Evolutionary conservation across 179 eudicot genomes (phyloP).

Genomic region (Patellifolia procumbens): DNA sequence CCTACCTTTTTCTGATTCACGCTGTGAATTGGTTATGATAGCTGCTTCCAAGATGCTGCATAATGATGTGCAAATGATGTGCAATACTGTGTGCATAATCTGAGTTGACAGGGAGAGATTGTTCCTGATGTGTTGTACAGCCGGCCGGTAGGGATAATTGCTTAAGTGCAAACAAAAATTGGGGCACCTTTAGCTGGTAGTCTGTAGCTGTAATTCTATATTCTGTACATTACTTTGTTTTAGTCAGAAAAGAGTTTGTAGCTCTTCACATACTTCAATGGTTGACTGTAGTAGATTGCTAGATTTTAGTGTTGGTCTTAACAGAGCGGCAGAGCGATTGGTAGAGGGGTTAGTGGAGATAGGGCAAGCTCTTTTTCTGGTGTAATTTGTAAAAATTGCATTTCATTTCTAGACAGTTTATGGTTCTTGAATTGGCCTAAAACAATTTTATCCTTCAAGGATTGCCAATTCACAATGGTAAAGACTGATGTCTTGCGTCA

Average conservation of each 20-base stretch:
- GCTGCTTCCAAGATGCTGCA: slow-evolving; percentile 14
- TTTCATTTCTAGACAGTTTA: background rate
- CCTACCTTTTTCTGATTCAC: slow-evolving; percentile 2
- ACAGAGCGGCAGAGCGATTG: slow-evolving; percentile 2
- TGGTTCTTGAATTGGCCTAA: background rate
- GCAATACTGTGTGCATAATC: slow-evolving; percentile 12
- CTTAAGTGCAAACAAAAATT: background rate
- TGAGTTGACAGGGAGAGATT: slow-evolving; percentile 8
- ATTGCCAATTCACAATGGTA: background rate
- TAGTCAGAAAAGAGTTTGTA: slow-evolving; percentile 3
- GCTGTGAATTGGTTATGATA: background rate
- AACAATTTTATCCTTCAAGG: slow-evolving; percentile 2
- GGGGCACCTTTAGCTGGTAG: slow-evolving; percentile 29
- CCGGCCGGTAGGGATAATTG: slow-evolving; percentile 7
- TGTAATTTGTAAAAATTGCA: slow-evolving; percentile 13
- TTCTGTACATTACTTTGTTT: slow-evolving; percentile 28
- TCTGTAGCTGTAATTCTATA: slow-evolving; percentile 30
- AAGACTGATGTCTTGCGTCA: background rate
- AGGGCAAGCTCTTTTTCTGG: slow-evolving; percentile 5
- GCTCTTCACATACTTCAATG: background rate
- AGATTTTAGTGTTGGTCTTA: slow-evolving; percentile 14
- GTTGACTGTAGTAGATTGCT: slow-evolving; percentile 4
- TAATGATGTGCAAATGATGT: slow-evolving; percentile 13
- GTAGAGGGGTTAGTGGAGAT: background rate
- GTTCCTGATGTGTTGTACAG: slow-evolving; percentile 37